Evolutionary conservation across 2,329 filamentous ascomycete genomes (phyloP), one percentile per base, ranked within the genome.

Genomic region (Fusarium bactridioides): DNA sequence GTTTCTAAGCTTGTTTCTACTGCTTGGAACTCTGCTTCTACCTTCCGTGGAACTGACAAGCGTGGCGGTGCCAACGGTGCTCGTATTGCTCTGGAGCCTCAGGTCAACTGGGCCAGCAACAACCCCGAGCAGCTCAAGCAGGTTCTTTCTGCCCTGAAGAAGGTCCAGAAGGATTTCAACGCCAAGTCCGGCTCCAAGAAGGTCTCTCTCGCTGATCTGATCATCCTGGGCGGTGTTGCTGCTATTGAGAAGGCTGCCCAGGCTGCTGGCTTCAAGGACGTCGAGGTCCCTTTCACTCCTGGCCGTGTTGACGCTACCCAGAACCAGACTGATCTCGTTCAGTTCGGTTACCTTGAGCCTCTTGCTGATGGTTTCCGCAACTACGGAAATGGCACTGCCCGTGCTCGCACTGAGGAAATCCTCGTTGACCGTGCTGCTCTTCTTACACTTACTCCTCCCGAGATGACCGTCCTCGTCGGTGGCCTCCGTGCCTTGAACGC

Each of bases 21-120:
- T 15, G 91, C 92, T 29, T 94, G 90, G 89, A 89, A 89, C 3
- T 89, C 92, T 0, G 91, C 91, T 29, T 91, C 91, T 5, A 91
- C 90, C 35, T 94, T 91, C 89, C 91, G 92, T 69, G 88, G 90
- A 75, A 88, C 89, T 74, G 93, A 95, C 85, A 94, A 94, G 89
- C 93, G 93, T 73, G 93, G 93, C 74, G 93, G 93, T 78, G 93
- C 93, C 82, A 95, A 95, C 77, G 93, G 93, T 76, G 92, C 89
- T 19, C 92, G 93, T 76, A 93, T 95, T 77, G 90, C 91, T 38
- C 91, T 95, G 16, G 84, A 87, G 69, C 93, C 93, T 29, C 90
- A 93, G 83, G 90, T 89, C 76, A 84, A 89, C 80, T 95, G 93
- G 92, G 82, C 89, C 78, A 87, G 90, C 79, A 95, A 95, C 88